phyloP scores from a whole-genome alignment of 2,329 filamentous ascomycete species.

The Aspergillus carbonarius region DNA sequence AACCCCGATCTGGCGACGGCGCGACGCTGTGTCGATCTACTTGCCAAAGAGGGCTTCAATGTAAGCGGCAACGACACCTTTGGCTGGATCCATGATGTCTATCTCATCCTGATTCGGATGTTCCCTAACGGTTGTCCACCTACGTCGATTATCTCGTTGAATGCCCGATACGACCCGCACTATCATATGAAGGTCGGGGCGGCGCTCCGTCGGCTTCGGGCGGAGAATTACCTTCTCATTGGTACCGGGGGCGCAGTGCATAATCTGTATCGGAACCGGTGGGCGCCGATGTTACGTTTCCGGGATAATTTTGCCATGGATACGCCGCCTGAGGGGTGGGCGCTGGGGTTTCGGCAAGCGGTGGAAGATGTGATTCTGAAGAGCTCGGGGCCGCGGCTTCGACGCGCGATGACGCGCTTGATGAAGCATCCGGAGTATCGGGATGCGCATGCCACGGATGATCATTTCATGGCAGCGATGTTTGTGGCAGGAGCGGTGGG shows the following conservation, averaged over 20 bases:
- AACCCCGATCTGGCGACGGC: slow-evolving; percentile 58
- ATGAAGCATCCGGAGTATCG: slow-evolving; percentile 68
- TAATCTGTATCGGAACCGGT: slow-evolving; percentile 68
- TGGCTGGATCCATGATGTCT: slow-evolving; percentile 73
- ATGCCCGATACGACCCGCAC: slow-evolving; percentile 53
- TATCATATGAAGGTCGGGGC: slow-evolving; percentile 59
- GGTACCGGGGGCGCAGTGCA: slow-evolving; percentile 66
- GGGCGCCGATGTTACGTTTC: slow-evolving; percentile 63
- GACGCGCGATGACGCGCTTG: slow-evolving; percentile 58
- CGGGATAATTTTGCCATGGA: slow-evolving; percentile 63
- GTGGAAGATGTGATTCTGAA: slow-evolving; percentile 60
- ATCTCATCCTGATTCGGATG: slow-evolving; percentile 68
- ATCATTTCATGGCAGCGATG: slow-evolving; percentile 66
- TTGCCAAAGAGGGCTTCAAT: slow-evolving; percentile 55
- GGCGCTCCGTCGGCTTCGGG: slow-evolving; percentile 56
- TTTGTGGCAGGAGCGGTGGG: slow-evolving; percentile 62
- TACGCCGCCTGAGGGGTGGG: slow-evolving; percentile 58
- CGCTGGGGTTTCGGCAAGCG: slow-evolving; percentile 65
- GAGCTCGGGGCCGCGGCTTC: slow-evolving; percentile 55
- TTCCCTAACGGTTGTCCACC: slow-evolving; percentile 65
- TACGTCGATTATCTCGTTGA: slow-evolving; percentile 58
- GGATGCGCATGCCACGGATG: slow-evolving; percentile 68
- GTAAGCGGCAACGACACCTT: slow-evolving; percentile 56
- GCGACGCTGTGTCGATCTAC: slow-evolving; percentile 50
- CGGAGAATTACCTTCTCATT: slow-evolving; percentile 58